Conservation (phyloP, 73 alveolate genomes). For the Blepharisma japonicum region DNA sequence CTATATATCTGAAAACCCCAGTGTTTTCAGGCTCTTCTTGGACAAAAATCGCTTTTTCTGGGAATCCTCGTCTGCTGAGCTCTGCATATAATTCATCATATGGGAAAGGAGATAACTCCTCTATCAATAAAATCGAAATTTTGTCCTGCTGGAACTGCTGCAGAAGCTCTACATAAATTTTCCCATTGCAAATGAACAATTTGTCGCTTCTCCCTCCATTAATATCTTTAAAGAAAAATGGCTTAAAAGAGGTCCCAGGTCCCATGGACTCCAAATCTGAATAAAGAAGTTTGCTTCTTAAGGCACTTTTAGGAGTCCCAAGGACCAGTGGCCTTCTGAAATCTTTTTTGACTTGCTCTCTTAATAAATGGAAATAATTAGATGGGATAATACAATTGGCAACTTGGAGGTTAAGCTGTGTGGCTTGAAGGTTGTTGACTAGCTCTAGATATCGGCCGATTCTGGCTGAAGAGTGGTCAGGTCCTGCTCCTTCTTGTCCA, state of each 20-base stretch:
- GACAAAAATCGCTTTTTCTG: conserved; percentile 31
- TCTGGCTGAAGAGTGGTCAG: conserved; percentile 85
- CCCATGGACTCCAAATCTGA: conserved; percentile 41
- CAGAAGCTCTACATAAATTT: conserved; percentile 45
- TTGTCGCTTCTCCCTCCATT: conserved; percentile 33
- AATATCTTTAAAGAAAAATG: conserved; percentile 40
- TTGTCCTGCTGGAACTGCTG: conserved; percentile 32
- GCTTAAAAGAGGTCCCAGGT: conserved; percentile 53
- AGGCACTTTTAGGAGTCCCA: conserved; percentile 68
- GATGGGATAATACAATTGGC: conserved; percentile 69
- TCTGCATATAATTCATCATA: conserved; percentile 34
- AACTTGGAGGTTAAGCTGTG: conserved; percentile 51
- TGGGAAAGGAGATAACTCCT: conserved; percentile 81
- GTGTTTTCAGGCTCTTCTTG: conserved; percentile 20
- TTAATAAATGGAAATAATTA: conserved; percentile 74
- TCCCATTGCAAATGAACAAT: conserved; percentile 63
- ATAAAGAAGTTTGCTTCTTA: conserved; percentile 52
- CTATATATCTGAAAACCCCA: neutral
- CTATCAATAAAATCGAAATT: conserved; percentile 56
- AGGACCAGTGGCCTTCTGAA: conserved; percentile 77
- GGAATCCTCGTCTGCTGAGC: too few relatives aligned
- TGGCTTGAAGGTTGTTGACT: conserved; percentile 34
- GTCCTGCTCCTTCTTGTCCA: conserved; percentile 91
- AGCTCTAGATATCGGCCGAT: conserved; percentile 74
- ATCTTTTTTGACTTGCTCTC: conserved; percentile 81